Conservation (phyloP, 2,329 filamentous ascomycete species). For the Alternaria sp. region DNA sequence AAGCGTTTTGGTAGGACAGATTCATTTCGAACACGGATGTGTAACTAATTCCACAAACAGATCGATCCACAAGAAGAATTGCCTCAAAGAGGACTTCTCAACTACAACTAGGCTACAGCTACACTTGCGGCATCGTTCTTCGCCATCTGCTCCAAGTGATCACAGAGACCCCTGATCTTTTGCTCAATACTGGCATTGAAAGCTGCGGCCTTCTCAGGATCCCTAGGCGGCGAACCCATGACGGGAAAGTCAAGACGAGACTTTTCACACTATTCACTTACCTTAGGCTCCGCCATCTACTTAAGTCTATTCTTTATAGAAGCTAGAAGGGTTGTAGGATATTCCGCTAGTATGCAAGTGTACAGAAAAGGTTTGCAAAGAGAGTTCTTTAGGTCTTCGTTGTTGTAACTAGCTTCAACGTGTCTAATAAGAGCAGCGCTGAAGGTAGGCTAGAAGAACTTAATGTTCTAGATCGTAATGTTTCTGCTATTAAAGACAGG, state of each 20-base stretch:
- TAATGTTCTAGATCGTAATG: neutral
- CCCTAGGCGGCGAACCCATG: neutral
- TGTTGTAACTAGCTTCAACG: neutral
- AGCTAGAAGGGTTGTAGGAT: neutral
- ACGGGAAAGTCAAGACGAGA: neutral
- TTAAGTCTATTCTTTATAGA: neutral
- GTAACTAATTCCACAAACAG: neutral
- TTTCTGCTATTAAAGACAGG: neutral
- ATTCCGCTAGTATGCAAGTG: neutral
- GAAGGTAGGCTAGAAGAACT: neutral
- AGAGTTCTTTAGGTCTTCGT: neutral
- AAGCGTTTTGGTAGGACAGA: fast-evolving
- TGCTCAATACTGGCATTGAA: neutral
- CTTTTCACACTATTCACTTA: neutral
- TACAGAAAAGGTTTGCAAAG: neutral
- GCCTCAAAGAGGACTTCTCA: neutral
- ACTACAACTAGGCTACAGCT: neutral
- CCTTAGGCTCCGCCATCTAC: neutral
- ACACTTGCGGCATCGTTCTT: neutral
- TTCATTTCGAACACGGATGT: neutral
- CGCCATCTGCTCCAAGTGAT: neutral
- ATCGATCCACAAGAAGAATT: neutral
- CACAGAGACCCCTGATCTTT: neutral
- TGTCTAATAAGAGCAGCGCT: neutral
- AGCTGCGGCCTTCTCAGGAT: neutral